Base-by-base conservation (phyloP, 2,329 filamentous ascomycete genomes). In the Epichloe sylvatica region DNA sequence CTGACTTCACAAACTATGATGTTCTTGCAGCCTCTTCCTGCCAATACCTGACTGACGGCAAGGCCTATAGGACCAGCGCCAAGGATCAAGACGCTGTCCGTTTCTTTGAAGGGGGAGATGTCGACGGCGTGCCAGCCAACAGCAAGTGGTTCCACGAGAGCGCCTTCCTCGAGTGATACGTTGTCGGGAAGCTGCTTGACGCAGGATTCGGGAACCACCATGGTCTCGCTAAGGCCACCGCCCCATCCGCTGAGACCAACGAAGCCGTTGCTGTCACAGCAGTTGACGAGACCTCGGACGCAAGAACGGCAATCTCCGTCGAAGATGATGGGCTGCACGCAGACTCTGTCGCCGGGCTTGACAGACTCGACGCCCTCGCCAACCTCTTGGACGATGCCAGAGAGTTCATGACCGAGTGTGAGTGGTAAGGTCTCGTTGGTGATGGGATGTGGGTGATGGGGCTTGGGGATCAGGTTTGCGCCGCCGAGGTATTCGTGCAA, bases 371-470 rank as follows among this genome's bases (percentile, higher is more conserved):
- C 72, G 1, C 64, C 69, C 0, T 66, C 57, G 0, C 80, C 80
- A n/a, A 83, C 64, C 54, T 81, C 76, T 11, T 72, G 68, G 34
- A 84, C 67, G 2, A 72, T 70, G 11, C 80, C 81, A 3, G 72
- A 76, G 61, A 84, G 80, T 58, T 84, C 81, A 57, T 84, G 81
- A 25, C 81, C 81, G 9, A 84, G 67, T 0, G 72, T 79, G 9
- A 83, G 69, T 3, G 80, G 81, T 36, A 78, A 69, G 1, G 66
- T 68, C 50, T 77, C 76, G 34, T 71, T 67, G 0, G 79, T 83
- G 21, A 83, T 62, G 2, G 72, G 72, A 56, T 84, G 80, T 1
- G 78, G 76, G 38, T 52, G 39, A 9, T 48, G 37, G 3, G 77
- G 75, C 1, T 72, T 70, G 3, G 62, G 63, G 43, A 62, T 64